Base-by-base conservation (phyloP, 2,329 filamentous ascomycete genomes). In the Periglandula ipomoeae region DNA sequence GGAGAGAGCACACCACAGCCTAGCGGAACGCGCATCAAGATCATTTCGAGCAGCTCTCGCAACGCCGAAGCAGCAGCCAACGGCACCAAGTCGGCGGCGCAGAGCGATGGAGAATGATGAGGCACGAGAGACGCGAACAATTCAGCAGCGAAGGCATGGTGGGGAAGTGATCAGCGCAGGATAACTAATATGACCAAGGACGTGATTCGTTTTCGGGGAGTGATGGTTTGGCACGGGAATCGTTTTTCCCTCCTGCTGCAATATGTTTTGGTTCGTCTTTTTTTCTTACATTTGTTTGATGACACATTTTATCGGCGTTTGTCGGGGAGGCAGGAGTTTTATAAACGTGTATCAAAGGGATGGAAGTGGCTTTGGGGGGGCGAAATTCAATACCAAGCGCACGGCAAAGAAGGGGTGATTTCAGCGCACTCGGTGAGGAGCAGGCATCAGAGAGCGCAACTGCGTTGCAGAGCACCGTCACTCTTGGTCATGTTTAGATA, bases 1-100 rank as follows among this genome's bases (percentile, higher is more conserved):
- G 79, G 5, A 78, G 70, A 51, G 73, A 76, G 78, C 45, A 90
- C 86, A 23, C 85, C 87, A 22, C 73, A 84, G 59, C 76, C 81
- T 32, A 75, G 71, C 15, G 67, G 74, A 13, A 81, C 79, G 4
- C 74, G 84, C 49, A 90, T 91, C 67, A 89, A 85, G 70, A 73
- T 91, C 53, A 85, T 74, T 41, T 70, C 68, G 35, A 70, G 62
- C 51, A 57, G 63, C 40, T 59, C 64, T 8, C 65, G 63, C 46
- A 44, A 35, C 5, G 44, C 40, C 22, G 67, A 68, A 47, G 57
- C 49, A 47, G 57, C 49, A 39, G 47, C 59, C 23, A 71, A 70
- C 42, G 68, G 68, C 17, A 61, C 59, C 20, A 70, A 64, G 53
- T 65, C 67, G 44, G 61, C 65, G 6, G 62, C 64, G 47, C 72